These are phyloP conservation scores for Babesia caballi DNA, from an alignment of 169 alveolate species.

Conservation along the genomic window DNA sequence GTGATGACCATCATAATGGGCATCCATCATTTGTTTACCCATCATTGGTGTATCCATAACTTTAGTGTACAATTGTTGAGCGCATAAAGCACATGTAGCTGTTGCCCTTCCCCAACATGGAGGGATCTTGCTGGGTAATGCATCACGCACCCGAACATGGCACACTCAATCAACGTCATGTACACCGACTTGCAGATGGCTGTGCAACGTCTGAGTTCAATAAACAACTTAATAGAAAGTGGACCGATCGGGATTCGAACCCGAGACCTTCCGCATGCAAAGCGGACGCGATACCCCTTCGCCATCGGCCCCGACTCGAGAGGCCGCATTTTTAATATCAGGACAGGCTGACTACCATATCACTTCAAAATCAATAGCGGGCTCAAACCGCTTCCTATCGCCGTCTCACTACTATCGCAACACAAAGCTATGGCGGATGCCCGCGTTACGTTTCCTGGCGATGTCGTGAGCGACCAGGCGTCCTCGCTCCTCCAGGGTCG, in stretches of 20 bases:
- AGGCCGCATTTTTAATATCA: conserved; percentile 13
- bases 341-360: background rate
- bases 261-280: conserved; percentile 57
- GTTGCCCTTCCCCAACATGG: too few relatives aligned
- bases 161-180: too few relatives aligned
- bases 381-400: background rate
- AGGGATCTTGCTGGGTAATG: too few relatives aligned
- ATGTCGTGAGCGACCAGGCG: conserved; percentile 33
- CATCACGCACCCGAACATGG: too few relatives aligned
- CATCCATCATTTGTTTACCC: too few relatives aligned
- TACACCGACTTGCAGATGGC: background rate
- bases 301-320: conserved; percentile 65
- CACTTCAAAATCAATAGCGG: background rate
- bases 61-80: too few relatives aligned
- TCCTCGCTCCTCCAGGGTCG: conserved; percentile 54
- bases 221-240: too few relatives aligned
- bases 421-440: conserved; percentile 2
- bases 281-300: conserved; percentile 62
- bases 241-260: conserved; percentile 71
- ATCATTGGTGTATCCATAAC: too few relatives aligned
- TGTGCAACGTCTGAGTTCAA: background rate
- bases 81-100: too few relatives aligned
- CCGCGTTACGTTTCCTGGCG: conserved; percentile 55
- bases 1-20: too few relatives aligned
- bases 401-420: background rate